Percentiles rank a stretch among this genome's conserved stretches.
Conservation (phyloP, 106 monocot species). For the Iris macrosiphon region DNA sequence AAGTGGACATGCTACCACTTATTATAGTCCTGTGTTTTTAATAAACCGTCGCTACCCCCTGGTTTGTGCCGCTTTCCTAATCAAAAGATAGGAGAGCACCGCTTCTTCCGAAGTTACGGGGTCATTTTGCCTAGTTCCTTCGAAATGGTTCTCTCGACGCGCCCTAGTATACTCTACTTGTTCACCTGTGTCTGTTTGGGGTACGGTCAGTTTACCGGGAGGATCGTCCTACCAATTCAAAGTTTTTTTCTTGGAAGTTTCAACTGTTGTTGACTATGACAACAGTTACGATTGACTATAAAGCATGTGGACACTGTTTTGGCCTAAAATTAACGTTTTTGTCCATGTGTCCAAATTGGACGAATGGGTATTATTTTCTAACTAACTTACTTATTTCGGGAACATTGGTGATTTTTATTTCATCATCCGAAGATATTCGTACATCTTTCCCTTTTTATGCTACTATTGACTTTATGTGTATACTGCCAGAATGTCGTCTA, state of each 20-base stretch:
- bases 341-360: too few species aligned
- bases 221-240: not conserved
- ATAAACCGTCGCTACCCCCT: slow-evolving; percentile 15
- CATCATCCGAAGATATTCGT: too few species aligned
- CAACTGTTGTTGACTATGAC: too few species aligned
- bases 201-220: slow-evolving; percentile 5
- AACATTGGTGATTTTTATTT: too few species aligned
- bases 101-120: slow-evolving; percentile 3
- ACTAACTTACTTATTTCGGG: too few species aligned
- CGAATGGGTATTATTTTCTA: too few species aligned
- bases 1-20: slow-evolving; percentile 18
- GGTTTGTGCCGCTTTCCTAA: not conserved
- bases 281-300: too few species aligned
- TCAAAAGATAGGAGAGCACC: slow-evolving; percentile 5
- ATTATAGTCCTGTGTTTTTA: slow-evolving; percentile 17
- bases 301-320: too few species aligned
- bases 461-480: too few species aligned
- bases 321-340: too few species aligned
- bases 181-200: slow-evolving; percentile 23
- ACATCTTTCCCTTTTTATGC: too few species aligned
- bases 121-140: slow-evolving; percentile 15
- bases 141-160: slow-evolving; percentile 11
- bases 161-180: slow-evolving; percentile 18
- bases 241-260: not conserved
- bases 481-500: too few species aligned